Evolutionary conservation across 306 rosid species (phyloP), one percentile per base, ranked within the genome.

Genomic region (Prunus salicina): DNA sequence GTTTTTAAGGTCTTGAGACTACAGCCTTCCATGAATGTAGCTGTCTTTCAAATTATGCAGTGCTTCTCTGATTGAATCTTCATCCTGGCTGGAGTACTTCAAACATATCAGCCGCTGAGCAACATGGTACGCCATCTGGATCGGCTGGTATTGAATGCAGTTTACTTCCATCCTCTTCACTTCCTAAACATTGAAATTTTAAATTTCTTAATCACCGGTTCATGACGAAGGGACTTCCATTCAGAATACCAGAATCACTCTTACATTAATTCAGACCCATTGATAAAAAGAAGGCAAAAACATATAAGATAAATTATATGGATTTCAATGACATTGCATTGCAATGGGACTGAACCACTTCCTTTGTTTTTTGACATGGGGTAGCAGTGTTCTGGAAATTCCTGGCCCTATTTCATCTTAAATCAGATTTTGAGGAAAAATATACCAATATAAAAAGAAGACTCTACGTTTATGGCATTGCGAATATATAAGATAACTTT

Each of bases 61-160:
- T 25, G 96, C 98, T 82, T 87, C 88, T 55, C 97, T 86, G 80
- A 94, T 85, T 0, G 92, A 86, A 25, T 86, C 90, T 67, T 87
- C 97, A 58, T 87, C 97, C 70, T 92, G 93, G 83, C 86, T 90
- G 74, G 97, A 92, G 83, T 89, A 90, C 86, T 92, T 92, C 74
- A 92, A 86, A 83, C 95, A 94, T 63, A 90, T 64, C 64, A 92
- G 83, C 58, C 95, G 90, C 66, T 95, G 98, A 62, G 96, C 96
- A 64, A 86, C 93, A 66, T 77, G 85, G 84, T 88, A 90, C 58
- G 88, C 86, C 89, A 67, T 93, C 75, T 88, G 96, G 51, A 90
- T 64, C 4, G 91, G 80, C 46, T 86, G 85, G 66, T 90, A 70
- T 82, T 87, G 96, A 71, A 81, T 66, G 81, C 85, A 86, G 84